Evolutionary conservation across 495 filamentous ascomycete genomes (phyloP).

Genomic region (Poronia punctata): DNA sequence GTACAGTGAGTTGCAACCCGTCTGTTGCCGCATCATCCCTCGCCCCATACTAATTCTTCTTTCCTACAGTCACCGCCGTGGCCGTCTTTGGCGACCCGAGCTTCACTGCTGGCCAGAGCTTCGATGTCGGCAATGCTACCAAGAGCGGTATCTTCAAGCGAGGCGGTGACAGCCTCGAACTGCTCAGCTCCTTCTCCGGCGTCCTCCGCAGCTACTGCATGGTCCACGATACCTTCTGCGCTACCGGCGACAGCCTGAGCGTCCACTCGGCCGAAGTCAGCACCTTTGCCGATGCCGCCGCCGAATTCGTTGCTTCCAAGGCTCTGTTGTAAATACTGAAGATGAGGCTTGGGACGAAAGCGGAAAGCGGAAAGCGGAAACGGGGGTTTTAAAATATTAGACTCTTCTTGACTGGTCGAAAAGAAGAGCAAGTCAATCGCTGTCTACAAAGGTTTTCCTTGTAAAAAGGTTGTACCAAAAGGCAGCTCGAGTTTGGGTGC

Average conservation of each 20-base stretch:
- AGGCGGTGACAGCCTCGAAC: conserved; percentile 7
- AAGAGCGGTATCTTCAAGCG: conserved; percentile 9
- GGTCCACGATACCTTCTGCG: conserved; percentile 6
- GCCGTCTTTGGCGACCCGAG: conserved; percentile 11
- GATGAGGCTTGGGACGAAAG: too few relatives aligned
- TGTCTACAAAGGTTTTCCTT: too few relatives aligned
- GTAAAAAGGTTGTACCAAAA: too few relatives aligned
- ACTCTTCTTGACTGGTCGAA: too few relatives aligned
- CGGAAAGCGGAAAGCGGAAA: too few relatives aligned
- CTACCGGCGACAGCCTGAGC: neutral
- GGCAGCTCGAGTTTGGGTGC: too few relatives aligned
- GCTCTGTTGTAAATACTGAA: too few relatives aligned
- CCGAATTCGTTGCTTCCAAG: conserved; percentile 5
- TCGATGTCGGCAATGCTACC: conserved; percentile 7
- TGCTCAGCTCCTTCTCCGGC: conserved; percentile 3
- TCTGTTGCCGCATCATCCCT: neutral
- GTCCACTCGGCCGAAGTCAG: conserved; percentile 5
- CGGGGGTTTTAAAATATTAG: too few relatives aligned
- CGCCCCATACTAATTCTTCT: neutral
- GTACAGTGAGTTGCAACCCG: neutral
- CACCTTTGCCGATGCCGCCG: conserved; percentile 2
- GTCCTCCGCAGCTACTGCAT: conserved; percentile 5
- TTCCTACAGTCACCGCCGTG: conserved; percentile 1
- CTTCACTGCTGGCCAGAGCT: conserved; percentile 8
- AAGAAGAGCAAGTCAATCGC: too few relatives aligned